These are phyloP conservation scores for Clavariopsis aquatica DNA, from an alignment of 495 filamentous ascomycete genomes.

Conservation along the genomic window DNA sequence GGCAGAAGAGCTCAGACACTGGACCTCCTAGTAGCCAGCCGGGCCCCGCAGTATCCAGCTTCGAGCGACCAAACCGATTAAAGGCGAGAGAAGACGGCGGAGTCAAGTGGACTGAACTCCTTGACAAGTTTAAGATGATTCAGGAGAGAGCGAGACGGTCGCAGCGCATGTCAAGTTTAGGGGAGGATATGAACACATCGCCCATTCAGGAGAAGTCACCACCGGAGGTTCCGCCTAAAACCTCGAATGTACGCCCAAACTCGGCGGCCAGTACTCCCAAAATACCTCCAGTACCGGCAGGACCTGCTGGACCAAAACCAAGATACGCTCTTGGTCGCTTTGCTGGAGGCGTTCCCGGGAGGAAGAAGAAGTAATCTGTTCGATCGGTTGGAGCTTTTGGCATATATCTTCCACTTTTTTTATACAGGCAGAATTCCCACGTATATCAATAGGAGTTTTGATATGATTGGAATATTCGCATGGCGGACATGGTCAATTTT, in stretches of 20 bases:
- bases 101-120: slow-evolving; percentile 88
- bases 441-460: slow-evolving; percentile 1
- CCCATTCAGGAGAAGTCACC: slow-evolving; percentile 29
- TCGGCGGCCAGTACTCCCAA: slow-evolving; percentile 7
- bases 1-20: slow-evolving; percentile 40
- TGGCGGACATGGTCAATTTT: slow-evolving; percentile 7
- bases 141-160: slow-evolving; percentile 74
- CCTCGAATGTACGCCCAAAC: slow-evolving; percentile 7
- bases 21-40: slow-evolving; percentile 31
- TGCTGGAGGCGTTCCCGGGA: slow-evolving; percentile 33
- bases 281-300: not conserved
- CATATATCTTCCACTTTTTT: not conserved
- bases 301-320: slow-evolving; percentile 24
- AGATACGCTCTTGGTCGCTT: slow-evolving; percentile 32
- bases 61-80: slow-evolving; percentile 78
- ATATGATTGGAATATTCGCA: not conserved
- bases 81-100: slow-evolving; percentile 80
- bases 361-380: slow-evolving; percentile 31
- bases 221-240: slow-evolving; percentile 32
- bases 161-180: slow-evolving; percentile 45
- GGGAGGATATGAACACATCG: slow-evolving; percentile 25
- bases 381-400: not conserved
- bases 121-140: slow-evolving; percentile 91
- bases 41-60: slow-evolving; percentile 46
- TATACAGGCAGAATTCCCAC: too few species aligned